Percentiles rank a stretch among this genome's conserved stretches.
These are phyloP conservation scores for Colletotrichum caudatum DNA, from an alignment of 2,329 filamentous ascomycete genomes.

Conservation along the genomic window DNA sequence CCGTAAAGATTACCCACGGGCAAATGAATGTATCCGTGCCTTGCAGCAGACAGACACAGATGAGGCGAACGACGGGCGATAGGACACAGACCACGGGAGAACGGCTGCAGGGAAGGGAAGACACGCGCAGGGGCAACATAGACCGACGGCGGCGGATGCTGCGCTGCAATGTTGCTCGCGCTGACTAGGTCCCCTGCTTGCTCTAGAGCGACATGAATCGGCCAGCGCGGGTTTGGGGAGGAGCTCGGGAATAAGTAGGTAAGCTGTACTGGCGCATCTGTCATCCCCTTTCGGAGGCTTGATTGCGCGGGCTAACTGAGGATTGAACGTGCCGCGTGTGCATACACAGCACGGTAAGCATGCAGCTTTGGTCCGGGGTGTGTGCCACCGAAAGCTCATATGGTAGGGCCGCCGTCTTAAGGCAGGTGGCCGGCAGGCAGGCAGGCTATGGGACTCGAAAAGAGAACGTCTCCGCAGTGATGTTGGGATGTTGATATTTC, in stretches of 20 bases:
- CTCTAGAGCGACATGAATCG: constrained; percentile 23
- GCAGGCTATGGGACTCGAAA: background rate
- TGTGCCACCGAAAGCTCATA: constrained; percentile 5
- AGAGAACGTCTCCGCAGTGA: constrained; percentile 24
- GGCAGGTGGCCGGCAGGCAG: background rate
- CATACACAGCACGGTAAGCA: constrained; percentile 15
- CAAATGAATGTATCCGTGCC: constrained; percentile 31
- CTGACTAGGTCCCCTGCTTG: constrained; percentile 35
- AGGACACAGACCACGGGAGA: constrained; percentile 43
- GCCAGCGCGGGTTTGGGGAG: constrained; percentile 8
- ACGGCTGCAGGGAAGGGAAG: constrained; percentile 41
- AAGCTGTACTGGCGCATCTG: constrained; percentile 26
- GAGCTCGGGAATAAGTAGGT: constrained; percentile 25
- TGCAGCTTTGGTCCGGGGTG: constrained; percentile 16
- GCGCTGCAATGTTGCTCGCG: constrained; percentile 39
- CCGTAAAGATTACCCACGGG: constrained; percentile 7
- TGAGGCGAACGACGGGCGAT: constrained; percentile 38
- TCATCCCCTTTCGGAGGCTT: constrained; percentile 2
- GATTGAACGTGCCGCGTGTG: constrained; percentile 17
- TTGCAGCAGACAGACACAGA: constrained; percentile 38
- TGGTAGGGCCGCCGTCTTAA: constrained; percentile 1
- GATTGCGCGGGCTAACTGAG: constrained; percentile 6
- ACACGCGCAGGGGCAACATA: constrained; percentile 41
- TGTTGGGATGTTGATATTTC: constrained; percentile 3
- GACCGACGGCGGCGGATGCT: constrained; percentile 34